Base-by-base conservation (phyloP, 2,329 filamentous ascomycete genomes). In the Teratosphaeria zuluensis region DNA sequence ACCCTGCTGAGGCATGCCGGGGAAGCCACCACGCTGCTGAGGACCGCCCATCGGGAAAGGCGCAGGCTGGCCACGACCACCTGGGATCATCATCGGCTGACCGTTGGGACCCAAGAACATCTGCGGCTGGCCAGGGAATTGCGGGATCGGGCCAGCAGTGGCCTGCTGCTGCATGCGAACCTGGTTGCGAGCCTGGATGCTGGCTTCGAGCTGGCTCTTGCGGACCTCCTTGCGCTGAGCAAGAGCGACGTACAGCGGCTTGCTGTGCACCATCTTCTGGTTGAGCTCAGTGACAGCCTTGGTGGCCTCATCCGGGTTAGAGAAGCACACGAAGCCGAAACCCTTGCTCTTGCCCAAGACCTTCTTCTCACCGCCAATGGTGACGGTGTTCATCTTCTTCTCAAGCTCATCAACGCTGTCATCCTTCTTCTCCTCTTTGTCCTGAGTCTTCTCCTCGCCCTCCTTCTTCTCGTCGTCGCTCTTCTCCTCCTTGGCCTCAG, bases 241-340 rank as follows among this genome's bases (percentile, higher is more conserved):
- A 65, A 99, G 85, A 69, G 94, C 94, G 70, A 99, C 94, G 74
- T 99, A 99, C 62, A 99, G 83, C 59, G 94, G 94, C 86, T 99
- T 99, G 80, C 84, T 84, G 76, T 92, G 88, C 68, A 97, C 83
- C 94, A 99, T 99, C 77, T 94, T 91, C 83, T 97, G 92, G 83
- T 99, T 99, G 90, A 97, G 96, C 78, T 99, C 94, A 62, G 92
- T 91, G 65, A 99, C 92, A 65, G 94, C 94, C 85, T 97, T 97
- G 79, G 92, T 96, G 66, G 94, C 94, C 76, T 99, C 94, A 71
- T 99, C 94, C 61, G 94, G 92, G 83, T 95, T 97, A 84, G 89
- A 94, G 82, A 99, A 99, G 88, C 94, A 99, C 73, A 99, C 94
- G 76, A 99, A 99, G 70, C 94, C 94, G 75, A 99, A 99, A 75